Percentiles rank a stretch among this genome's conserved stretches.
Conservation (phyloP, 805 yeast genomes). For the Teunomyces atbi region DNA sequence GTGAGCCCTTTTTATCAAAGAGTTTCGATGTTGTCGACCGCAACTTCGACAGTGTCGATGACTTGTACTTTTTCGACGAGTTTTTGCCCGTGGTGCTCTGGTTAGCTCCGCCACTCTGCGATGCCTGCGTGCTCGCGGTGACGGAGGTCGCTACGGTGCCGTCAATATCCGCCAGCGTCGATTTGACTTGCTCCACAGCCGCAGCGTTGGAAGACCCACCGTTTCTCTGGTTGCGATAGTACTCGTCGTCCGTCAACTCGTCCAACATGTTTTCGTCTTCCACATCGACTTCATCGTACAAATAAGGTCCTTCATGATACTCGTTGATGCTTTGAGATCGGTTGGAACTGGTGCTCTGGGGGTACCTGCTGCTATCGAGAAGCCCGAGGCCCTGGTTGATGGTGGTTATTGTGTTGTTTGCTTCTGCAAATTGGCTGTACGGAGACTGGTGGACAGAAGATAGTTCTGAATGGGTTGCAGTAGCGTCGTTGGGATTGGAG, state of each 20-base stretch:
- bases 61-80: constrained; percentile 24
- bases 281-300: constrained; percentile 24
- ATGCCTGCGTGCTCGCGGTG: background rate
- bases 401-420: background rate
- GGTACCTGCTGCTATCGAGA: constrained; percentile 10
- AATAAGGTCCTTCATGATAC: constrained; percentile 26
- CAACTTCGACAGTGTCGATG: constrained; percentile 42
- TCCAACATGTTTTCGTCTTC: constrained; percentile 18
- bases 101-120: background rate
- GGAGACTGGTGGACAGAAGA: constrained; percentile 3
- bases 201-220: constrained; percentile 4
- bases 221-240: constrained; percentile 8
- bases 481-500: constrained; percentile 11
- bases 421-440: background rate
- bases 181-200: background rate
- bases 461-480: constrained; percentile 1
- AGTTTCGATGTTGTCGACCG: constrained; percentile 71
- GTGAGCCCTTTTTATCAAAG: constrained; percentile 71
- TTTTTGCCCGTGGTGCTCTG: constrained; percentile 17
- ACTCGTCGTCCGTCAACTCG: constrained; percentile 33
- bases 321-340: constrained; percentile 19
- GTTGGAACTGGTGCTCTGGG: constrained; percentile 9
- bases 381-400: constrained; percentile 13
- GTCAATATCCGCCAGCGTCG: background rate
- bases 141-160: background rate